Evolutionary conservation across 164 flowering plant species (phyloP).

Genomic region (grape (Vitis vinifera)): DNA sequence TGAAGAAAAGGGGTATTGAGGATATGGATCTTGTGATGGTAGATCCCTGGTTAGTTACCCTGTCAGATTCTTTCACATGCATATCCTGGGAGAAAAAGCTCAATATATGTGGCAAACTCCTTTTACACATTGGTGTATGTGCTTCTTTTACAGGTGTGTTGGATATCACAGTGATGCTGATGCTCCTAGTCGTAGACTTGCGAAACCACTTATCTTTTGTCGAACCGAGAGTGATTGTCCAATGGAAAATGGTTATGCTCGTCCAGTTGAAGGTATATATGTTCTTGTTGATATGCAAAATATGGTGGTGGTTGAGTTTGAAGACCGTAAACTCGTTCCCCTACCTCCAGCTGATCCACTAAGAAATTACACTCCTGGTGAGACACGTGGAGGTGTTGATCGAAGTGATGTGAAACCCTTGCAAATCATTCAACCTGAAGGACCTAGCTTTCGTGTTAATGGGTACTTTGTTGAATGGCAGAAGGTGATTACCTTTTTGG

Average conservation of each 20-base stretch:
- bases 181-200: slow-evolving; percentile 89
- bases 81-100: background rate
- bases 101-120: background rate
- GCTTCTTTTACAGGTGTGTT: slow-evolving; percentile 63
- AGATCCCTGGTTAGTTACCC: slow-evolving; percentile 75
- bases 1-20: slow-evolving; percentile 94
- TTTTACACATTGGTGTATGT: background rate
- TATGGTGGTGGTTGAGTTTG: slow-evolving; percentile 90
- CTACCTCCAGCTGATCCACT: slow-evolving; percentile 95
- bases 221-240: slow-evolving; percentile 97
- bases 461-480: slow-evolving; percentile 91
- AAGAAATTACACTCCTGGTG: slow-evolving; percentile 88
- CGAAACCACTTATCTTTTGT: slow-evolving; percentile 92
- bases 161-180: slow-evolving; percentile 89
- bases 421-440: slow-evolving; percentile 88
- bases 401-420: slow-evolving; percentile 92
- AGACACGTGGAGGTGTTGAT: slow-evolving; percentile 92
- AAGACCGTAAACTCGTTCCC: slow-evolving; percentile 88
- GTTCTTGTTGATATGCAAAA: slow-evolving; percentile 93
- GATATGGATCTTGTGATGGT: slow-evolving; percentile 99
- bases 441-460: slow-evolving; percentile 89
- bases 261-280: slow-evolving; percentile 94
- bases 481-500: slow-evolving; percentile 49
- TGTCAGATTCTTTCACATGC: background rate
- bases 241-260: slow-evolving; percentile 98